Evolutionary conservation across 352 stramenopile species (phyloP), one percentile per base, ranked within the genome.

Genomic region (Phytophthora sp.): DNA sequence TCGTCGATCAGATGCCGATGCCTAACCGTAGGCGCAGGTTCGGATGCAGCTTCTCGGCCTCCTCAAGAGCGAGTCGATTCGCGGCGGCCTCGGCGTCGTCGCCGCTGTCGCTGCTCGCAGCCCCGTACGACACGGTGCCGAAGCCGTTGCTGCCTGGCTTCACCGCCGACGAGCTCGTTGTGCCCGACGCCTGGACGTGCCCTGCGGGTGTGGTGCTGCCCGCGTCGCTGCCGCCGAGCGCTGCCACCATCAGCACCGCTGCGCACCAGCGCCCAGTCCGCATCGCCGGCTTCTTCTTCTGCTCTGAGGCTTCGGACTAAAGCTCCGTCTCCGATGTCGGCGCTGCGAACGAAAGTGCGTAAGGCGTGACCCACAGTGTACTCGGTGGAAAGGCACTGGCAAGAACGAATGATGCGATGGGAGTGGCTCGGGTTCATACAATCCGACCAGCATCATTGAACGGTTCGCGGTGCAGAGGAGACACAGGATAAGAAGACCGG

Each of bases 141-240:
- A 69, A 76, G 28, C 69, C 72, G 28, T 81, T 79, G 11, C 46
- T 65, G 5, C 66, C 65, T 11, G 51, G 48, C 31, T 48, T 68
- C 10, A 76, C 61, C 17, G 34, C 32, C 26, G 37, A 24, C 4
- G 20, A 32, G 13, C 5, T 54, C 12, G 35, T 54, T 9, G 46
- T 38, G 31, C 18, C 43, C 48, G 62, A 26, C 28, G 54, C 44
- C 26, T 62, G 58, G 6, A 72, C 54, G 24, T 20, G 49, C n/a
- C 66, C 65, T 23, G 21, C 42, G n/a, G n/a, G n/a, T n/a, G n/a
- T n/a, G n/a, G n/a, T n/a, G n/a, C n/a, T n/a, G n/a, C n/a, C n/a
- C n/a, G n/a, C 38, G 18, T 18, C 10, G 21, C 51, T 53, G 45
- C 27, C 41, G 17, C 48, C 18, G 38, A 55, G n/a, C 13, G 28